These are phyloP conservation scores for Urtica urens DNA, from an alignment of 306 rosid species.

Conservation along the genomic window DNA sequence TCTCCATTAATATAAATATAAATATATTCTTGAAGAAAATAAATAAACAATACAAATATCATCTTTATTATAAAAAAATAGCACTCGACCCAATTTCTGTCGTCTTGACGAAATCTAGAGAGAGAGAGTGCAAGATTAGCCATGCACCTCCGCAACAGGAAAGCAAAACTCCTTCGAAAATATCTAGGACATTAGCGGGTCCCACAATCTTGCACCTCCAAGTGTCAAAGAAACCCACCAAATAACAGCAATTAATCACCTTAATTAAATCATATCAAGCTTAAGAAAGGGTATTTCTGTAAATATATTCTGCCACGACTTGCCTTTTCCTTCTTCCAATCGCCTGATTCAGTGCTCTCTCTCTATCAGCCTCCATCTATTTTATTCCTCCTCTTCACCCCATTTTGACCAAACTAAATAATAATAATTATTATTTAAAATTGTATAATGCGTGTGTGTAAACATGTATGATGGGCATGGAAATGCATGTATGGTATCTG, in stretches of 20 bases:
- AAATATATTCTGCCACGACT: not conserved
- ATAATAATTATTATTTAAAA: too few relatives aligned
- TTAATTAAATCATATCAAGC: too few relatives aligned
- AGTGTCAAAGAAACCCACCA: too few relatives aligned
- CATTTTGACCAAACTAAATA: not conserved
- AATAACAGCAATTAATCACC: too few relatives aligned
- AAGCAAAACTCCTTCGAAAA: not conserved
- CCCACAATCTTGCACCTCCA: slow-evolving; percentile 1
- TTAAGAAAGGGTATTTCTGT: not conserved
- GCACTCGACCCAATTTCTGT: too few relatives aligned
- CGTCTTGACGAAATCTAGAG: not conserved
- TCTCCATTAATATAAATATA: too few relatives aligned
- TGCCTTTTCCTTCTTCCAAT: not conserved
- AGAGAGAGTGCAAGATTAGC: not conserved
- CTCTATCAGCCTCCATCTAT: too few relatives aligned
- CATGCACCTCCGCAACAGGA: not conserved
- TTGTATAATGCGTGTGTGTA: slow-evolving; percentile 1
- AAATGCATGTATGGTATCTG: not conserved
- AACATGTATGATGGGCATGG: not conserved
- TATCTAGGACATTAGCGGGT: not conserved
- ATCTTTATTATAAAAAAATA: too few relatives aligned
- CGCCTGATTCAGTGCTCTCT: not conserved
- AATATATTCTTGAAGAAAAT: not conserved
- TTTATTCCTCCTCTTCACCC: too few relatives aligned
- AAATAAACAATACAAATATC: not conserved